Evolutionary conservation across 768 basidiomycete species (phyloP).

Genomic region (Tubosaeta brunneosetosa): DNA sequence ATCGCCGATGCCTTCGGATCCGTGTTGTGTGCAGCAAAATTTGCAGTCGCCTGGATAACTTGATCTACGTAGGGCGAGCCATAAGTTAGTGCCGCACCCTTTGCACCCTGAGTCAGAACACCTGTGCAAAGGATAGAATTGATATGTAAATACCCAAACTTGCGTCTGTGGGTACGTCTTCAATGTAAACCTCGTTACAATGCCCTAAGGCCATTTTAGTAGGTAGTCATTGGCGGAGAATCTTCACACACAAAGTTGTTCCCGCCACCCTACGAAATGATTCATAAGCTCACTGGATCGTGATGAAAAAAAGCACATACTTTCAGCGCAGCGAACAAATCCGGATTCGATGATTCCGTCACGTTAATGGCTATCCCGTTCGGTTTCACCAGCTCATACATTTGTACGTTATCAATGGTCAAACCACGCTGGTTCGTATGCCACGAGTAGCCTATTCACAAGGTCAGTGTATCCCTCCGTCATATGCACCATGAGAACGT

Average conservation of each 20-base stretch:
- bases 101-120: no score
- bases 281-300: neutral
- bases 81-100: neutral
- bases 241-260: no score
- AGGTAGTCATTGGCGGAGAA: no score
- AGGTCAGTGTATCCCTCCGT: neutral
- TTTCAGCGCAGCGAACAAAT: constrained; percentile 20
- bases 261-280: neutral
- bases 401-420: constrained; percentile 32
- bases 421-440: constrained; percentile 46
- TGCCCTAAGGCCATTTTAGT: no score
- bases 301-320: constrained; percentile 17
- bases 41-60: neutral
- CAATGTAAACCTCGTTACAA: no score
- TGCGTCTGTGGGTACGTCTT: no score
- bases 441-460: constrained; percentile 49
- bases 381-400: constrained; percentile 48
- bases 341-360: constrained; percentile 18
- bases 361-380: constrained; percentile 37
- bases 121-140: no score
- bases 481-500: neutral
- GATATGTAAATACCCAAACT: no score
- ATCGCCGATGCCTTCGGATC: neutral
- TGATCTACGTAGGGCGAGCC: neutral
- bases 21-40: neutral